Base-by-base conservation (phyloP, 108 stramenopile genomes). In the Schizochytrium sp. region DNA sequence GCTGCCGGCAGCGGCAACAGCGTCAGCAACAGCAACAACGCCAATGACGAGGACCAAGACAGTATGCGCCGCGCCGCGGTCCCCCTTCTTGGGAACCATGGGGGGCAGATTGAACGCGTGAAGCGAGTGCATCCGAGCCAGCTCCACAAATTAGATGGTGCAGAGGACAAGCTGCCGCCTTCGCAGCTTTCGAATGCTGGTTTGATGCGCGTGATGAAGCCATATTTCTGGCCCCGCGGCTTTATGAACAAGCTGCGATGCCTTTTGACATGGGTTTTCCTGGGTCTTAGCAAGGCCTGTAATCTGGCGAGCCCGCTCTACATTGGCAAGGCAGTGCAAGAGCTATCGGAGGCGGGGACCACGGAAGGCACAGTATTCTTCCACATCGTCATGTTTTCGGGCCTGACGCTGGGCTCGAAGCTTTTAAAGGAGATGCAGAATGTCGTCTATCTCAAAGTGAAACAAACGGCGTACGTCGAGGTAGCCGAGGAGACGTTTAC, bases 211-310 rank as follows among this genome's bases (percentile, higher is more conserved):
- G 83, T 92, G 4, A 91, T 92, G 53, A 91, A 96, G 88, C 98
- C 98, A 1, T 98, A 98, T 92, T 96, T 98, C 92, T 98, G 98
- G 98, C 98, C 98, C 23, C 93, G 96, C 72, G 97, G 97, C 21
- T 87, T 93, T 57, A 69, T 94, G 69, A 97, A 97, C 93, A 93
- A 97, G 44, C 87, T 94, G 10, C 96, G 97, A 45, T 96, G 96
- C 58, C 93, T 95, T 44, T 48, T 95, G 60, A 98, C 98, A 4
- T 99, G 98, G 98, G 88, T 97, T 0, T 97, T 95, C 91, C 98
- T 99, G 53, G 91, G 92, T 58, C 41, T 88, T 12, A 90, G 94
- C 91, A 99, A 99, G 92, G 93, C 91, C 41, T 96, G 95, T 87
- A 96, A 91, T 58, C 87, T 99, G 23, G 87, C 90, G 19, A 88